phyloP scores from a whole-genome alignment of 768 basidiomycete species.

The Tricholoma sp. region DNA sequence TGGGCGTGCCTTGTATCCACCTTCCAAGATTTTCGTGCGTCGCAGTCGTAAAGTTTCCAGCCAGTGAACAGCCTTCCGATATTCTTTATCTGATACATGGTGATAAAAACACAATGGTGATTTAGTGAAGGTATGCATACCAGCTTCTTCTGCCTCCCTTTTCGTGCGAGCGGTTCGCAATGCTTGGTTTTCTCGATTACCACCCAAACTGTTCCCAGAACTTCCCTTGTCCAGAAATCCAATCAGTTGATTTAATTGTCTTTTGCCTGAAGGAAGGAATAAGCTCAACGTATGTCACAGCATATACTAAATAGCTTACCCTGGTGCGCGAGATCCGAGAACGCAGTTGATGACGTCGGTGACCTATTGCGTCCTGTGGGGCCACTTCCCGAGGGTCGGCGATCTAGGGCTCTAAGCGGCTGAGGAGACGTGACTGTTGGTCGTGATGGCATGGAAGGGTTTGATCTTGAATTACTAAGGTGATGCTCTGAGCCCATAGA shows the following conservation, averaged over 20 bases:
- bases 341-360: constrained; percentile 67
- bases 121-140: constrained; percentile 31
- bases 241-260: constrained; percentile 80
- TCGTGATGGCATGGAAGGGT: constrained; percentile 39
- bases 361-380: constrained; percentile 60
- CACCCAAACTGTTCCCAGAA: constrained; percentile 54
- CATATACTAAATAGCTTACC: constrained; percentile 32
- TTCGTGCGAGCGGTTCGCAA: constrained; percentile 77
- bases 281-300: constrained; percentile 2
- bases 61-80: constrained; percentile 86
- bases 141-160: constrained; percentile 88
- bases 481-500: constrained; percentile 31
- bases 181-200: constrained; percentile 59
- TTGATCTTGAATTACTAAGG: constrained; percentile 37
- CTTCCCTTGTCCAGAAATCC: constrained; percentile 79
- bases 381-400: constrained; percentile 61
- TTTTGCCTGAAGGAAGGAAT: constrained; percentile 54
- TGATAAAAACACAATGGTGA: constrained; percentile 4
- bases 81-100: constrained; percentile 68
- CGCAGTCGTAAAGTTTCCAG: constrained; percentile 85
- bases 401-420: constrained; percentile 69
- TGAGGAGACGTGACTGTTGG: constrained; percentile 67
- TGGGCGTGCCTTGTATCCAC: constrained; percentile 68
- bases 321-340: constrained; percentile 86
- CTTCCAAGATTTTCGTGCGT: constrained; percentile 76